phyloP scores from a whole-genome alignment of 2,329 filamentous ascomycete species.

The Penicillium vulpinum region DNA sequence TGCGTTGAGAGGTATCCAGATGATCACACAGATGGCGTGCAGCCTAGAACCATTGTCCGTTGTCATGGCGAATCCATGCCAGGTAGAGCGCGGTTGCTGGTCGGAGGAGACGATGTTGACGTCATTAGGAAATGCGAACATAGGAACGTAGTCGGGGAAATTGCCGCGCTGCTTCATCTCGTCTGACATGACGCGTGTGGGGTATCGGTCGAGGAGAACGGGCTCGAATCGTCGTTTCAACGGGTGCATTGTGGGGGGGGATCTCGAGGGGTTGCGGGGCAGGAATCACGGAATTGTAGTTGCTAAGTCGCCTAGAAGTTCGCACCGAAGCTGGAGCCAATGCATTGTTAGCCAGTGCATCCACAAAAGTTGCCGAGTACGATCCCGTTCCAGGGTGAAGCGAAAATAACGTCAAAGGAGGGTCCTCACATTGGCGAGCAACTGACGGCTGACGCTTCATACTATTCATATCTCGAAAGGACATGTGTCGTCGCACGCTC shows the following conservation, averaged over 20 bases:
- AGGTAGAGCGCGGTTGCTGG: conserved; percentile 89
- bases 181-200: conserved; percentile 76
- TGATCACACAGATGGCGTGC: conserved; percentile 85
- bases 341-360: neutral
- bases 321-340: conserved; percentile 62
- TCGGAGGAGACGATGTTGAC: conserved; percentile 96
- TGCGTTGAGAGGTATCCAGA: conserved; percentile 85
- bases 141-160: conserved; percentile 96
- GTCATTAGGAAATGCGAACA: conserved; percentile 99
- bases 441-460: conserved; percentile 80
- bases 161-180: conserved; percentile 76
- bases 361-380: no score
- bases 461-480: conserved; percentile 92
- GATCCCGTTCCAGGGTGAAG: neutral
- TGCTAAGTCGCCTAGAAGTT: conserved; percentile 85
- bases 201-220: conserved; percentile 92
- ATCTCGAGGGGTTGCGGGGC: conserved; percentile 85
- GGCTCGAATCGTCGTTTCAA: conserved; percentile 92
- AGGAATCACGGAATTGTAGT: conserved; percentile 98
- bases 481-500: conserved; percentile 88
- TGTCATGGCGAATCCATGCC: conserved; percentile 99
- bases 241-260: conserved; percentile 89
- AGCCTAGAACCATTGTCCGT: conserved; percentile 87
- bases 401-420: neutral
- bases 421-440: conserved; percentile 67